These are phyloP conservation scores for Elongisporangium prolatum DNA, from an alignment of 352 stramenopile species.

Conservation along the genomic window DNA sequence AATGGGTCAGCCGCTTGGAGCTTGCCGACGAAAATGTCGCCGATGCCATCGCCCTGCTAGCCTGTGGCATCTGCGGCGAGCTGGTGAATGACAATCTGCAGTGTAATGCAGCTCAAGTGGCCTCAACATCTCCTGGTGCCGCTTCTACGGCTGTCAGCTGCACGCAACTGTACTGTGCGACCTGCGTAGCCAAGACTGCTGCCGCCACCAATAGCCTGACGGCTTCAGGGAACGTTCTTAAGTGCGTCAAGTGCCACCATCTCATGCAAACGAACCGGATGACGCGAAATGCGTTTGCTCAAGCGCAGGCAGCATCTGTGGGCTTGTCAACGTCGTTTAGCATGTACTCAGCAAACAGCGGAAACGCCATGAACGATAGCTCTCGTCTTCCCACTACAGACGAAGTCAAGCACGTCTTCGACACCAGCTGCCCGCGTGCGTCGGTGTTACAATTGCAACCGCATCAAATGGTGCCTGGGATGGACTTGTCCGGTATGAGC, in stretches of 20 bases:
- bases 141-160: conserved; percentile 19
- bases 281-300: conserved; percentile 55
- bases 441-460: conserved; percentile 38
- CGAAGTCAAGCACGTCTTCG: conserved; percentile 41
- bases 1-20: conserved; percentile 38
- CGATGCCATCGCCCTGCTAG: conserved; percentile 47
- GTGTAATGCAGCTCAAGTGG: conserved; percentile 19
- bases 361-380: conserved; percentile 3
- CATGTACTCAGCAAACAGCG: conserved; percentile 1
- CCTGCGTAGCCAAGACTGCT: conserved; percentile 36
- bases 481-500: conserved; percentile 47
- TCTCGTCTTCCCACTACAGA: conserved; percentile 21
- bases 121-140: background rate
- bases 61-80: conserved; percentile 70
- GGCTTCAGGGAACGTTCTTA: conserved; percentile 8
- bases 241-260: conserved; percentile 55
- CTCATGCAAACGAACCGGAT: conserved; percentile 35
- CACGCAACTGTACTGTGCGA: conserved; percentile 65
- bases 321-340: conserved; percentile 32
- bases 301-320: conserved; percentile 51
- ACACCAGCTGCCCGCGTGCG: conserved; percentile 26
- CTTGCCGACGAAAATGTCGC: conserved; percentile 34
- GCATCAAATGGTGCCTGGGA: conserved; percentile 42
- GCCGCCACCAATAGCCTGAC: conserved; percentile 10
- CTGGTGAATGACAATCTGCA: conserved; percentile 73